These are phyloP conservation scores for Gloeostereum incarnatum DNA, from an alignment of 768 basidiomycete species.

Conservation along the genomic window DNA sequence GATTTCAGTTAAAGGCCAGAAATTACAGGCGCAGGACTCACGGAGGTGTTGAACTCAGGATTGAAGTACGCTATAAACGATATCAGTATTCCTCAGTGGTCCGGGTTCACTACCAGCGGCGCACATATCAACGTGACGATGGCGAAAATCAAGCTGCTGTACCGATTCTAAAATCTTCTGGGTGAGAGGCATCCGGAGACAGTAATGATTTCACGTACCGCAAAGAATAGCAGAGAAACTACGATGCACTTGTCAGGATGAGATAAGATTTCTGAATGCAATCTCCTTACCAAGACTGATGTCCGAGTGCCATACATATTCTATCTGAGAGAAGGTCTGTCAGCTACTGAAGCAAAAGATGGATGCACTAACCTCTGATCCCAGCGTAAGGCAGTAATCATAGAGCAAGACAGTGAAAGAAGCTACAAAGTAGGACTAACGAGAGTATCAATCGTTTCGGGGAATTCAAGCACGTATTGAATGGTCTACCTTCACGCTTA, in stretches of 20 bases:
- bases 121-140: constrained; percentile 9
- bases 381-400: constrained; percentile 12
- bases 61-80: constrained; percentile 9
- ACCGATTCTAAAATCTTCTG: constrained; percentile 10
- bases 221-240: too few relatives aligned
- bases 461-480: too few relatives aligned
- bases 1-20: not conserved
- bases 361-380: constrained; percentile 7
- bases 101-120: not conserved
- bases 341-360: not conserved
- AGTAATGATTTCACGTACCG: too few relatives aligned
- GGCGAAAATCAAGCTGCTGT: constrained; percentile 10
- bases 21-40: constrained; percentile 7
- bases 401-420: constrained; percentile 10
- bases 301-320: constrained; percentile 11
- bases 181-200: not conserved
- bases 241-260: too few relatives aligned
- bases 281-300: constrained; percentile 9
- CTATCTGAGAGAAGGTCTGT: constrained; percentile 6
- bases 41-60: too few relatives aligned
- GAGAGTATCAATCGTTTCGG: too few relatives aligned
- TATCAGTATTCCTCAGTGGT: too few relatives aligned
- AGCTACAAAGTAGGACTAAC: constrained; percentile 6
- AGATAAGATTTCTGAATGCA: too few relatives aligned
- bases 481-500: too few relatives aligned